phyloP scores from a whole-genome alignment of 1,139 yeast species.

The Blastobotrys ciferrii region DNA sequence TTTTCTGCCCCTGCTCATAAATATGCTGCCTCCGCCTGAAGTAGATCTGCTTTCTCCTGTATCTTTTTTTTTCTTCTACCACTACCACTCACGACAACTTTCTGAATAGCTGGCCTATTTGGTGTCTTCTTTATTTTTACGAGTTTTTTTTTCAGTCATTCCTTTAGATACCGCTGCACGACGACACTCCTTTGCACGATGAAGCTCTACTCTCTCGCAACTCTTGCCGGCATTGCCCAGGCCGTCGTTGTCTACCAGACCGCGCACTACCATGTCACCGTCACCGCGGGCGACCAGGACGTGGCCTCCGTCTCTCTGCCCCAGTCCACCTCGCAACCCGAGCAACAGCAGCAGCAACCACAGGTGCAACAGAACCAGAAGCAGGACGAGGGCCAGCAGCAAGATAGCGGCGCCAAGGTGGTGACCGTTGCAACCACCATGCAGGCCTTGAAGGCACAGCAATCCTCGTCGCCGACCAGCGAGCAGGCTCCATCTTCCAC shows the following conservation, averaged over 20 bases:
- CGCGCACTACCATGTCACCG: slow-evolving; percentile 27
- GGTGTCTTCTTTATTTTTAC: neutral
- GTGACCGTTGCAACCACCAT: neutral
- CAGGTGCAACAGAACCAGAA: slow-evolving; percentile 13
- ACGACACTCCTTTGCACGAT: too few relatives aligned
- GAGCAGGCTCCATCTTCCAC: neutral
- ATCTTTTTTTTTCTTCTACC: neutral
- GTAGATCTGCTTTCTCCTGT: slow-evolving; percentile 6
- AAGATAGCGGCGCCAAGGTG: neutral
- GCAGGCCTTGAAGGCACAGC: neutral
- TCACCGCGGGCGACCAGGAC: slow-evolving; percentile 26
- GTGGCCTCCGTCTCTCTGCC: slow-evolving; percentile 17
- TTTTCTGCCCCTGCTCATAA: neutral
- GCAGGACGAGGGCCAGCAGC: neutral
- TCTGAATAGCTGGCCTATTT: slow-evolving; percentile 9
- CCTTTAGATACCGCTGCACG: neutral
- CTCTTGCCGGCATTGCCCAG: slow-evolving; percentile 14
- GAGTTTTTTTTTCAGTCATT: slow-evolving; percentile 3
- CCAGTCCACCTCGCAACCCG: slow-evolving; percentile 12
- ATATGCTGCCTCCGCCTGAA: slow-evolving; percentile 4
- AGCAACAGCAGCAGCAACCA: slow-evolving; percentile 11
- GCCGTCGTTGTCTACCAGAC: slow-evolving; percentile 31
- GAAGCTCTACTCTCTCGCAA: slow-evolving; percentile 14
- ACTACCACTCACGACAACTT: neutral
- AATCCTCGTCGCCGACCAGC: slow-evolving; percentile 9